Evolutionary conservation across 2,329 filamentous ascomycete genomes (phyloP).

Genomic region (Talaromyces sp.): DNA sequence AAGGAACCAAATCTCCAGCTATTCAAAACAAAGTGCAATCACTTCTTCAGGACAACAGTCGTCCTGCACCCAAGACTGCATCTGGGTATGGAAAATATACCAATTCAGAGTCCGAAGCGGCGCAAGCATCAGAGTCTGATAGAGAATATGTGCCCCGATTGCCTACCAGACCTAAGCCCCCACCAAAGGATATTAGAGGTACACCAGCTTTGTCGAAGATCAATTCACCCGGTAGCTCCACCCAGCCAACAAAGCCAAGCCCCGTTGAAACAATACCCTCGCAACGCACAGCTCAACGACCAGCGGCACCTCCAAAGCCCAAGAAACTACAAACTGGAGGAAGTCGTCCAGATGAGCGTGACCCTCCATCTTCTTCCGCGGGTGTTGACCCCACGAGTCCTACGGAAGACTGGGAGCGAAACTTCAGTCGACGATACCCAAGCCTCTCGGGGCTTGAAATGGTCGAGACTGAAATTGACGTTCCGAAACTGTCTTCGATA

Average conservation of each 20-base stretch:
- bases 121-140: conserved; percentile 33
- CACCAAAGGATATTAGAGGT: conserved; percentile 22
- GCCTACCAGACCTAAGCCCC: conserved; percentile 23
- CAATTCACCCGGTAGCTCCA: background rate
- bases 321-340: conserved; percentile 54
- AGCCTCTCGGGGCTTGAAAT: conserved; percentile 82
- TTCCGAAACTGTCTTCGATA: conserved; percentile 35
- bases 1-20: conserved; percentile 66
- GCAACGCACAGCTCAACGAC: conserved; percentile 40
- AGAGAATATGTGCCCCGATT: conserved; percentile 18
- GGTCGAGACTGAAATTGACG: conserved; percentile 67
- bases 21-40: conserved; percentile 91
- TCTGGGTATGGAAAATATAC: conserved; percentile 89
- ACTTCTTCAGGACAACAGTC: conserved; percentile 71
- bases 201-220: conserved; percentile 16
- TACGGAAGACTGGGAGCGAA: conserved; percentile 61
- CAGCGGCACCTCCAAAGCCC: conserved; percentile 59
- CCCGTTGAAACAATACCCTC: conserved; percentile 15
- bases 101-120: conserved; percentile 46
- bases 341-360: conserved; percentile 24
- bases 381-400: conserved; percentile 24
- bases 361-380: conserved; percentile 22
- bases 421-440: conserved; percentile 84
- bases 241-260: background rate
- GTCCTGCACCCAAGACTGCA: conserved; percentile 65